phyloP scores from a whole-genome alignment of 371 early-diverging fungal genomes.

The Gilbertella persicaria region DNA sequence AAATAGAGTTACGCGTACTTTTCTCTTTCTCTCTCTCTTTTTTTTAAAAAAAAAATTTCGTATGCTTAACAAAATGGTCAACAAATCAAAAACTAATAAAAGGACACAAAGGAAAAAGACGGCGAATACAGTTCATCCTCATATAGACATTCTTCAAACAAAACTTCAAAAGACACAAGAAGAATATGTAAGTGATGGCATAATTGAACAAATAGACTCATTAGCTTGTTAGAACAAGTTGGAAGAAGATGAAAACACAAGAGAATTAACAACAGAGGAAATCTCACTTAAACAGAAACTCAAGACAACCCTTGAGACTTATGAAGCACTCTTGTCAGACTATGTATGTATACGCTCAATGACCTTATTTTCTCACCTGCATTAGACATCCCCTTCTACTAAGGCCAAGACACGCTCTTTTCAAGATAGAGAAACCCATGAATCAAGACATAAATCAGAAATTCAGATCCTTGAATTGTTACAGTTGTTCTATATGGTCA shows the following conservation, averaged over 20 bases:
- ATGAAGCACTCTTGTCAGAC: conserved; percentile 4
- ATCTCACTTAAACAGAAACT: not conserved
- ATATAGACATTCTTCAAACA: conserved; percentile 27
- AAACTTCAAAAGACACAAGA: conserved; percentile 25
- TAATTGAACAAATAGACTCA: not conserved
- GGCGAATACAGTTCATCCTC: conserved; percentile 10
- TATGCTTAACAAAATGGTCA: not conserved
- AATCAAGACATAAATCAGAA: conserved; percentile 9
- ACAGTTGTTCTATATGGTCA: conserved; percentile 40
- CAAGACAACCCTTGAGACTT: conserved; percentile 9
- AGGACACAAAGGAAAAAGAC: not conserved
- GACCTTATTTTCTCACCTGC: not conserved
- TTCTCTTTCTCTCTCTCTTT: conserved; percentile 1
- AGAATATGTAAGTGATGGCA: conserved; percentile 21
- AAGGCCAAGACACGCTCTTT: conserved; percentile 2
- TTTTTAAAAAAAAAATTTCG: not conserved
- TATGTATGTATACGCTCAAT: conserved; percentile 1
- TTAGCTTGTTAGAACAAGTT: not conserved
- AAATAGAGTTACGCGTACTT: not conserved
- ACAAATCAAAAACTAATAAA: not conserved
- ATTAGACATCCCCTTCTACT: conserved; percentile 4
- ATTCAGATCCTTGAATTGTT: conserved; percentile 28
- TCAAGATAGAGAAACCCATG: not conserved
- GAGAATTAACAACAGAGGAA: conserved; percentile 15
- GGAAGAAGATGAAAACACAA: conserved; percentile 6